A percentile compares a stretch with the other conserved stretches of the same genome.
Evolutionary conservation across 805 yeast genomes (phyloP).

Genomic region (Wickerhamiella sergipiensis): DNA sequence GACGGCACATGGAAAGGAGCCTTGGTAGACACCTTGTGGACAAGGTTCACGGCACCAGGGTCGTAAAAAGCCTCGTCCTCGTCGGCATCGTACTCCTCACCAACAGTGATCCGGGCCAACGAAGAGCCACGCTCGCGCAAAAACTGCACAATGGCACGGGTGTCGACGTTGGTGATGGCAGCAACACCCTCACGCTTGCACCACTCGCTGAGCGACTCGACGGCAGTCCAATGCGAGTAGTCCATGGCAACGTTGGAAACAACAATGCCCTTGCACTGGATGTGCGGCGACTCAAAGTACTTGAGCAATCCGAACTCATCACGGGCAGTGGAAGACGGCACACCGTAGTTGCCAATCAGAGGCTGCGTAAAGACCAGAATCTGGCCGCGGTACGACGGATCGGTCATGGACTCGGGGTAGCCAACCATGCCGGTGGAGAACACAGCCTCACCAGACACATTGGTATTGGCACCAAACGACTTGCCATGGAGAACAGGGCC

Average conservation of each 20-base stretch:
- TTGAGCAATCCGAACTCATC: slow-evolving; percentile 79
- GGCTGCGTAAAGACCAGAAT: slow-evolving; percentile 95
- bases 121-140: slow-evolving; percentile 95
- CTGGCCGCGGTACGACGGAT: slow-evolving; percentile 95
- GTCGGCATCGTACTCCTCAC: slow-evolving; percentile 83
- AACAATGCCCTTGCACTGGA: slow-evolving; percentile 91
- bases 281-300: slow-evolving; percentile 80
- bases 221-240: slow-evolving; percentile 99
- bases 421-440: slow-evolving; percentile 97
- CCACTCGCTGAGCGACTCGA: slow-evolving; percentile 89
- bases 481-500: slow-evolving; percentile 90
- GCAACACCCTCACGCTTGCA: slow-evolving; percentile 94
- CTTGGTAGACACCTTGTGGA: slow-evolving; percentile 86
- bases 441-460: slow-evolving; percentile 93
- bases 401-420: slow-evolving; percentile 97
- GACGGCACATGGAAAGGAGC: slow-evolving; percentile 83
- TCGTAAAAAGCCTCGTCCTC: slow-evolving; percentile 84
- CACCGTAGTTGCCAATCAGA: slow-evolving; percentile 95
- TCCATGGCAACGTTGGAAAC: slow-evolving; percentile 91
- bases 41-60: slow-evolving; percentile 81
- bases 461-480: slow-evolving; percentile 90
- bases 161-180: slow-evolving; percentile 93
- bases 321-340: slow-evolving; percentile 68
- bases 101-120: slow-evolving; percentile 76
- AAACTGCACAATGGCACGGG: slow-evolving; percentile 84